Conservation (phyloP, 2,329 filamentous ascomycete species). For the Tricladium varicosporioides region DNA sequence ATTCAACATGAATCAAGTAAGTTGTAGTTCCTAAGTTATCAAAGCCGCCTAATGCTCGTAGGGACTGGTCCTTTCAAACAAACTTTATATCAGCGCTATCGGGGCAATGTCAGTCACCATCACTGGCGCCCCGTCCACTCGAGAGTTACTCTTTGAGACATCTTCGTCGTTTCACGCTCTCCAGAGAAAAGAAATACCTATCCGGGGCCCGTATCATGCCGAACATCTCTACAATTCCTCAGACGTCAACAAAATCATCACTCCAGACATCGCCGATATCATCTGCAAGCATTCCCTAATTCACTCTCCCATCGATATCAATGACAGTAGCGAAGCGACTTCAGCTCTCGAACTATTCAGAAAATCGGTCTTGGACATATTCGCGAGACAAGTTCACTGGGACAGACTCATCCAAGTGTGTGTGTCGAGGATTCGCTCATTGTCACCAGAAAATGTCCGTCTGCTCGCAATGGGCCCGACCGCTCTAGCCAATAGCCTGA, state of each 20-base stretch:
- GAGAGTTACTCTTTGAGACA: slow-evolving; percentile 16
- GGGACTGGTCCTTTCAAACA: slow-evolving; percentile 18
- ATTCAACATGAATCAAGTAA: slow-evolving; percentile 16
- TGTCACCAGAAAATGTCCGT: slow-evolving; percentile 11
- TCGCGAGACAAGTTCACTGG: slow-evolving; percentile 19
- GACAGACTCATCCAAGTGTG: slow-evolving; percentile 16
- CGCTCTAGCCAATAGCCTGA: slow-evolving; percentile 16
- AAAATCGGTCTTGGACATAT: slow-evolving; percentile 19
- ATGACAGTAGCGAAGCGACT: background rate
- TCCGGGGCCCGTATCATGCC: slow-evolving; percentile 32
- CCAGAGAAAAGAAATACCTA: slow-evolving; percentile 19
- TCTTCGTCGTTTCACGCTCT: slow-evolving; percentile 13
- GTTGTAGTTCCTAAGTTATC: background rate
- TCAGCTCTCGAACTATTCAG: slow-evolving; percentile 17
- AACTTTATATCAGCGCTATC: slow-evolving; percentile 22
- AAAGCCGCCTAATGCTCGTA: background rate
- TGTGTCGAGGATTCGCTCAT: slow-evolving; percentile 11
- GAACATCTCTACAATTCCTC: slow-evolving; percentile 28
- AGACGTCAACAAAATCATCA: slow-evolving; percentile 24
- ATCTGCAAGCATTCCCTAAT: background rate
- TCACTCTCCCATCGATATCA: background rate
- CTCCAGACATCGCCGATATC: background rate
- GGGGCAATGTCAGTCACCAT: slow-evolving; percentile 21
- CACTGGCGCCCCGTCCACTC: slow-evolving; percentile 20
- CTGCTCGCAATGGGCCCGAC: slow-evolving; percentile 25